Conservation (phyloP, 140 eudicot species). For the Oenanthe javanica region DNA sequence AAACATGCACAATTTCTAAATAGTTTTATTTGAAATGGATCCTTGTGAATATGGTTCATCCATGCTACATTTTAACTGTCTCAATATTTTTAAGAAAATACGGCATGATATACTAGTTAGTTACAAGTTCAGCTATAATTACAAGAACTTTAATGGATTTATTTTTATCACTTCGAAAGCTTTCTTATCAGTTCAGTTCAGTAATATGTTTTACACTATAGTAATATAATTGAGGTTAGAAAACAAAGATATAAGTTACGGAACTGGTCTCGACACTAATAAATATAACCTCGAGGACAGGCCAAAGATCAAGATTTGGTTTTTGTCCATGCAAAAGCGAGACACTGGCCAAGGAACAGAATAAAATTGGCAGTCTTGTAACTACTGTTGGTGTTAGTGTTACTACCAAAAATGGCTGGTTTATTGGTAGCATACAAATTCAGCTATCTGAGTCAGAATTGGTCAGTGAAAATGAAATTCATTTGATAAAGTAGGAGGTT, state of each 20-base stretch:
- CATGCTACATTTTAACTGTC: not conserved
- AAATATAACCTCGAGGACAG: not conserved
- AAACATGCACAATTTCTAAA: not conserved
- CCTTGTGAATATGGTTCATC: not conserved
- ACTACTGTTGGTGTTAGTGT: not conserved
- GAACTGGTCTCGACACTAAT: not conserved
- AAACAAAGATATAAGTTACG: not conserved
- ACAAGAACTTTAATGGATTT: not conserved
- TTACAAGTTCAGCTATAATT: not conserved
- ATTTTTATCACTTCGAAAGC: not conserved
- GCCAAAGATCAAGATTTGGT: not conserved
- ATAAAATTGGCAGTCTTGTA: not conserved
- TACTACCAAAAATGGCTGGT: not conserved
- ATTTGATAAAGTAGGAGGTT: not conserved
- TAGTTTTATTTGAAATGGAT: not conserved
- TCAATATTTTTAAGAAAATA: too few species aligned
- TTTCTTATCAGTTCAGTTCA: not conserved
- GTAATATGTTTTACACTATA: not conserved
- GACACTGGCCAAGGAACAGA: not conserved
- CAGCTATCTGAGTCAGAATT: not conserved
- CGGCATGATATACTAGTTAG: too few species aligned
- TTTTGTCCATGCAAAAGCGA: not conserved
- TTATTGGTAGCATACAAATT: not conserved
- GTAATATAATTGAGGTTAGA: not conserved
- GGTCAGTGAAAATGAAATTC: not conserved